These are phyloP conservation scores for Ogataea chonburiensis DNA, from an alignment of 805 yeast species.

Conservation along the genomic window DNA sequence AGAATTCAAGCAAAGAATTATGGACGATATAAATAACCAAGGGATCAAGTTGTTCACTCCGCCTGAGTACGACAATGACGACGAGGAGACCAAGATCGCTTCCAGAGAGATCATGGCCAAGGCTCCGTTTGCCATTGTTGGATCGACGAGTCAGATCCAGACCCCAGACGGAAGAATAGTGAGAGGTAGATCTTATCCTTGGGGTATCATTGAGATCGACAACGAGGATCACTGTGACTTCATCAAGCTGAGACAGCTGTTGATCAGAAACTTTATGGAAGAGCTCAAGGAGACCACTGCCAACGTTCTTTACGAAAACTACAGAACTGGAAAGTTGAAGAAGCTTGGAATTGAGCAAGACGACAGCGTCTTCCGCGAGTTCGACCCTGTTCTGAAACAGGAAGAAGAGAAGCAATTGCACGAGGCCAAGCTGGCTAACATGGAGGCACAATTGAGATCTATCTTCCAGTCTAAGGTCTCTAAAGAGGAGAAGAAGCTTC, in stretches of 20 bases:
- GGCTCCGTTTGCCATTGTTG: constrained; percentile 93
- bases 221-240: constrained; percentile 94
- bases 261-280: constrained; percentile 87
- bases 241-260: constrained; percentile 79
- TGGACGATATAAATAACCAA: constrained; percentile 72
- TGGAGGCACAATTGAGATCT: constrained; percentile 95
- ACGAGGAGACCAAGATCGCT: constrained; percentile 72
- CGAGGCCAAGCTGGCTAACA: constrained; percentile 87
- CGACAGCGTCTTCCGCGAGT: constrained; percentile 87
- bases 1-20: constrained; percentile 72
- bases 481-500: constrained; percentile 95
- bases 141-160: constrained; percentile 74
- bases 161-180: constrained; percentile 73
- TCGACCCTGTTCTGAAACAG: constrained; percentile 88
- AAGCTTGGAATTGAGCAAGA: constrained; percentile 91
- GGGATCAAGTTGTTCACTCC: constrained; percentile 78
- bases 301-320: constrained; percentile 76
- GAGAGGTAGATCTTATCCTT: constrained; percentile 92
- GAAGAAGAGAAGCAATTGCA: constrained; percentile 92
- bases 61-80: constrained; percentile 68
- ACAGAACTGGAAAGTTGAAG: constrained; percentile 78
- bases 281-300: constrained; percentile 87
- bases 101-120: constrained; percentile 64
- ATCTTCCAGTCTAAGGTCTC: constrained; percentile 95
- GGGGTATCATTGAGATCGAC: constrained; percentile 96